Conservation (phyloP, 176 grass and related monocot genomes). For the Olyra latifolia region DNA sequence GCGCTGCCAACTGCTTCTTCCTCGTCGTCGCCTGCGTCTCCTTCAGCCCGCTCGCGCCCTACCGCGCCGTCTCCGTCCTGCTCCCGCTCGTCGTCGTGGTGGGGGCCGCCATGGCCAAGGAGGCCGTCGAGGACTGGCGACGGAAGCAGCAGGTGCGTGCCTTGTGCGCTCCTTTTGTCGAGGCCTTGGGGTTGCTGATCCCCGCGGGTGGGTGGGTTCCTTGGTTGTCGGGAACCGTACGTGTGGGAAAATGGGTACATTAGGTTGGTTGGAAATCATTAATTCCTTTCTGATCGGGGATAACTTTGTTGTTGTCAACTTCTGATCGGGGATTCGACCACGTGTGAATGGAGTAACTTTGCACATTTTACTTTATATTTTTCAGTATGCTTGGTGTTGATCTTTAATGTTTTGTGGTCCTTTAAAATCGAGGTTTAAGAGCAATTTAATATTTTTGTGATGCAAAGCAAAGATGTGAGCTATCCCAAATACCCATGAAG, state of each 20-base stretch:
- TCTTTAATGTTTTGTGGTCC: background rate
- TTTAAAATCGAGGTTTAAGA: background rate
- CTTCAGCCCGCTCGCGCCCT: conserved; percentile 81
- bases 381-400: background rate
- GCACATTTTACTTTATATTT: background rate
- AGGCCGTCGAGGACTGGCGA: conserved; percentile 83
- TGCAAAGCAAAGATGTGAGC: background rate
- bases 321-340: background rate
- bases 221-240: background rate
- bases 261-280: background rate
- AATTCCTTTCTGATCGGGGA: background rate
- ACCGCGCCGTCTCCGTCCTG: conserved; percentile 75
- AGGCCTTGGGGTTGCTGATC: conserved; percentile 8
- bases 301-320: background rate
- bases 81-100: conserved; percentile 84
- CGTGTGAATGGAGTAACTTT: background rate
- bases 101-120: conserved; percentile 84
- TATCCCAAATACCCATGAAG: background rate
- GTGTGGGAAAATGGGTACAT: background rate
- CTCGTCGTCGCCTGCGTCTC: conserved; percentile 70
- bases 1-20: conserved; percentile 93
- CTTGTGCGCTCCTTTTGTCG: background rate
- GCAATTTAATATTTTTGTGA: background rate
- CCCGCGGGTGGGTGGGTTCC: background rate
- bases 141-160: conserved; percentile 69